A percentile compares a stretch with the other conserved stretches of the same genome.
phyloP scores from a whole-genome alignment of 1,139 yeast species.

The Candida glucosophila region DNA sequence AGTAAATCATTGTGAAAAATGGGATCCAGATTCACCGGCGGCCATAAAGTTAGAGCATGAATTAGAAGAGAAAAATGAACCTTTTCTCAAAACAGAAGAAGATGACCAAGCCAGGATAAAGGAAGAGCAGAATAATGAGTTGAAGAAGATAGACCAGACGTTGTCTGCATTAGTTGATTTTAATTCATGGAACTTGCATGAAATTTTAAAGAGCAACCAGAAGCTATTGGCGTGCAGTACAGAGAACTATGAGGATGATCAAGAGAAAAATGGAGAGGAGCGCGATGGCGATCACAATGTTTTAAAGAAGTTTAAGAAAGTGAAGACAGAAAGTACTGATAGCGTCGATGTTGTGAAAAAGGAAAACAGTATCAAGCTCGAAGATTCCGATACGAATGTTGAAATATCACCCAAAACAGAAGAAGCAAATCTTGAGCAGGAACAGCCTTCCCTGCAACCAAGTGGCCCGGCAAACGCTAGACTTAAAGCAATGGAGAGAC shows the following conservation, averaged over 20 bases:
- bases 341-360: slow-evolving; percentile 3
- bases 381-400: no score
- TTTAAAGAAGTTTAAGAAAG: slow-evolving; percentile 29
- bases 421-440: slow-evolving; percentile 5
- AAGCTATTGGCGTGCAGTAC: slow-evolving; percentile 68
- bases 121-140: slow-evolving; percentile 36
- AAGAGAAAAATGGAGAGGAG: slow-evolving; percentile 9
- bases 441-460: slow-evolving; percentile 3
- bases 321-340: slow-evolving; percentile 12
- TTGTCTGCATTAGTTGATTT: slow-evolving; percentile 47
- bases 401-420: slow-evolving; percentile 3
- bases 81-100: slow-evolving; percentile 11
- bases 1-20: slow-evolving; percentile 63
- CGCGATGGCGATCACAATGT: slow-evolving; percentile 19
- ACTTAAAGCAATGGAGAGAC: slow-evolving; percentile 85
- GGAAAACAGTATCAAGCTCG: no score
- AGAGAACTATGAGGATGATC: no score
- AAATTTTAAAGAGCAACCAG: slow-evolving; percentile 60
- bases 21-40: slow-evolving; percentile 72
- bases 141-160: slow-evolving; percentile 39
- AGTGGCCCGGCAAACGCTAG: slow-evolving; percentile 60
- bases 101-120: slow-evolving; percentile 26
- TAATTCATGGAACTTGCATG: slow-evolving; percentile 53
- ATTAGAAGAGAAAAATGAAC: slow-evolving; percentile 8
- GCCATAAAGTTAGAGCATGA: slow-evolving; percentile 16